Base-by-base conservation (phyloP, 2,329 filamentous ascomycete genomes). In the Trichoderma guizhouense region DNA sequence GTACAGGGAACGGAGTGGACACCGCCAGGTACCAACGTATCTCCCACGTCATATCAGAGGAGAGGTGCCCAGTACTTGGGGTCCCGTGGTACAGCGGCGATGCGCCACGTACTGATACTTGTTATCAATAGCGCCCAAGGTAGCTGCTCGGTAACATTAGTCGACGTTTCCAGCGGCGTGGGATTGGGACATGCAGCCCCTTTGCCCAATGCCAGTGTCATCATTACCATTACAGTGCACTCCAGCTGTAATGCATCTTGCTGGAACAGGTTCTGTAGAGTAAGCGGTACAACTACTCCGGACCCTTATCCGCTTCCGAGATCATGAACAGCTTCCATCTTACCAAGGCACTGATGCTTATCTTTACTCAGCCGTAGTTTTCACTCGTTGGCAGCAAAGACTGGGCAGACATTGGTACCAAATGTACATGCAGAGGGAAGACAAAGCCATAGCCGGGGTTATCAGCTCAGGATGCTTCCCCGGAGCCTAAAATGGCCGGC, bases 1-100 rank as follows among this genome's bases (percentile, higher is more conserved):
- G 66, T 69, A 69, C 66, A 69, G 55, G 66, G 66, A 61, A 34
- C 28, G 14, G 18, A 9, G 66, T 69, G 66, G 66, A 53, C 28
- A 53, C 66, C 7, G 34, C 39, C 26, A 32, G 57, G 66, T 53
- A 69, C 66, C 55, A 39, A 9, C 66, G n/a, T 32, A 15, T 47
- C 39, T 69, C 64, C 47, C 64, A 67, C 64, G 64, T 67, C 36
- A 61, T 53, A 69, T 32, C 55, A 9, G 39, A 3, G 1, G 24
- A 43, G 57, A 32, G 66, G 66, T 69, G 32, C 18, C 11, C 24
- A 24, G 65, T 68, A 68, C 55, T 14, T 21, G 57, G 5, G 28
- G 18, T 24, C 47, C 21, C 47, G n/a, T 24, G 18, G 28, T 11
- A 18, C 18, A 11, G 9, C 9, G 4, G 18, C n/a, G 18, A 34